Percentiles rank a stretch among this genome's conserved stretches.
Conservation (phyloP, 306 rosid species). For the Citrullus mucosospermus region DNA sequence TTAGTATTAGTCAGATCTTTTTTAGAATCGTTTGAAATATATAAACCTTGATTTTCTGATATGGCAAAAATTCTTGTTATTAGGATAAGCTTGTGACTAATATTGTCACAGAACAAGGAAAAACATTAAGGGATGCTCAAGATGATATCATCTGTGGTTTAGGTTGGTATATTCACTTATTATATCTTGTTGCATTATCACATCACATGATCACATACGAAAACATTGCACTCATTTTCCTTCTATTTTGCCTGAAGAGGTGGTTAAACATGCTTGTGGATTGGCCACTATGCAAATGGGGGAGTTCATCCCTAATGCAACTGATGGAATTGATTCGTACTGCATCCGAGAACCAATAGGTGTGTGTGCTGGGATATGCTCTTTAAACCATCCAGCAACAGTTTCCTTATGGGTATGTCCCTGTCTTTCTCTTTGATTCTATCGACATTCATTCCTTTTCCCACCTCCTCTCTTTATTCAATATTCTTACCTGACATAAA, state of each 20-base stretch:
- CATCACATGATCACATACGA: neutral
- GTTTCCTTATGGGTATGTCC: constrained; percentile 61
- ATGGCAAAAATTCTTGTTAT: constrained; percentile 11
- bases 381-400: constrained; percentile 46
- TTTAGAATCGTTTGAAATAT: neutral
- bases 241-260: constrained; percentile 31
- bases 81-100: constrained; percentile 58
- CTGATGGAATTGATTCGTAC: constrained; percentile 54
- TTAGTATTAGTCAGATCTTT: constrained; percentile 15
- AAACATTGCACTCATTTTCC: neutral
- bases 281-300: constrained; percentile 57
- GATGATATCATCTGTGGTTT: constrained; percentile 55
- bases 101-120: constrained; percentile 52
- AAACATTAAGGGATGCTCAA: constrained; percentile 46
- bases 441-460: neutral
- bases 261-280: constrained; percentile 67
- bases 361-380: constrained; percentile 78
- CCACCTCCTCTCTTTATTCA: neutral
- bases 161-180: constrained; percentile 36
- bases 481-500: neutral
- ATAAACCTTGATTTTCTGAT: constrained; percentile 1
- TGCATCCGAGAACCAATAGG: constrained; percentile 74
- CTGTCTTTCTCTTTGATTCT: neutral
- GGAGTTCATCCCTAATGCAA: constrained; percentile 53
- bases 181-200: constrained; percentile 8